Percentiles rank a stretch among this genome's conserved stretches.
Conservation (phyloP, 2,329 filamentous ascomycete species). For the Aspergillus clavatus region DNA sequence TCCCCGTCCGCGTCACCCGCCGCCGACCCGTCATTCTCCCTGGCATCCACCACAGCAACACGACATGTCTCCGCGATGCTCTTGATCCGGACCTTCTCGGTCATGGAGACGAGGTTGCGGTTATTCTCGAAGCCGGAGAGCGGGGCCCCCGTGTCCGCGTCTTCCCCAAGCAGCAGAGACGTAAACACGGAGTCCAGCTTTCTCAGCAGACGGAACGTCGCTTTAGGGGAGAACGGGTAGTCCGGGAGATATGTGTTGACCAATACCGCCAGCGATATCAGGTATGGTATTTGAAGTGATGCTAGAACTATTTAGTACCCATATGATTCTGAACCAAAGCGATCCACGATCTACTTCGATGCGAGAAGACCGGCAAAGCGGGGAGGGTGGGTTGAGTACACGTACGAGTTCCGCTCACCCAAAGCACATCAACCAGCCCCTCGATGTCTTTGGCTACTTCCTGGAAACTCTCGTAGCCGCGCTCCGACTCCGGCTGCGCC, state of each 20-base stretch:
- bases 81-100: conserved; percentile 82
- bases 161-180: conserved; percentile 63
- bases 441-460: conserved; percentile 73
- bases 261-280: conserved; percentile 71
- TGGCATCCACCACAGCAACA: conserved; percentile 62
- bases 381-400: too few species aligned
- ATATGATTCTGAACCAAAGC: too few species aligned
- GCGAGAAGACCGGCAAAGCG: too few species aligned
- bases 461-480: conserved; percentile 58
- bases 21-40: conserved; percentile 45
- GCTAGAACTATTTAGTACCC: conserved; percentile 48
- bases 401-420: conserved; percentile 82
- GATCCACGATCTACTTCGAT: too few species aligned
- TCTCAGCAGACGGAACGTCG: conserved; percentile 64
- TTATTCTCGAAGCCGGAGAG: conserved; percentile 67
- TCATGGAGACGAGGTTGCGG: conserved; percentile 57
- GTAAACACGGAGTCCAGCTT: conserved; percentile 84
- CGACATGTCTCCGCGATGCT: conserved; percentile 74
- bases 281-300: conserved; percentile 73
- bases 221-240: conserved; percentile 63
- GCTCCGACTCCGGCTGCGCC: conserved; percentile 30
- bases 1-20: conserved; percentile 40
- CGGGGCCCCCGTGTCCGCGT: conserved; percentile 59
- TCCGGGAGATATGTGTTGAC: conserved; percentile 66
- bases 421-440: conserved; percentile 70